Conservation (phyloP, 768 basidiomycete genomes). For the Collybia sordida region DNA sequence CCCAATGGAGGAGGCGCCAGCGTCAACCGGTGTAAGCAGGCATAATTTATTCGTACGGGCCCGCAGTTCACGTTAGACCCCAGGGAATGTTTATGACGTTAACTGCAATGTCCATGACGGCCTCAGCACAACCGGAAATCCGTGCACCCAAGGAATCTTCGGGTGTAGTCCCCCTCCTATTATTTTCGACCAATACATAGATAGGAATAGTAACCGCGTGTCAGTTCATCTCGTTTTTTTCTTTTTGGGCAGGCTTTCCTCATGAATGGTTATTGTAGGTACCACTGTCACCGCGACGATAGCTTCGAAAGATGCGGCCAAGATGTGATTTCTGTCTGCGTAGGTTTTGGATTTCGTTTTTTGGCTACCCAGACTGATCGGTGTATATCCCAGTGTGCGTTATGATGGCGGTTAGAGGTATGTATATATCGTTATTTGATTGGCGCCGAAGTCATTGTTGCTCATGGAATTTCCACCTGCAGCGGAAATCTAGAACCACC, state of each 20-base stretch:
- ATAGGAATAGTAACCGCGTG: slow-evolving; percentile 19
- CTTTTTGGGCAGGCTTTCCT: not conserved
- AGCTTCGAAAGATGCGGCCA: slow-evolving; percentile 23
- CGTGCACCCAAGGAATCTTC: slow-evolving; percentile 27
- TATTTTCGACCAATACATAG: slow-evolving; percentile 26
- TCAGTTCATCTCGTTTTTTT: slow-evolving; percentile 4
- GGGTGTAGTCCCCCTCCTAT: slow-evolving; percentile 27
- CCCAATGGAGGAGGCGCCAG: slow-evolving; percentile 13
- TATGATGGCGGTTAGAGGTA: no score
- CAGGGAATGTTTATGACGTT: slow-evolving; percentile 29
- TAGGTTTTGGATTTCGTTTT: slow-evolving; percentile 10
- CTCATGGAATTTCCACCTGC: no score
- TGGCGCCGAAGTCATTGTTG: no score
- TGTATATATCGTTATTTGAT: no score
- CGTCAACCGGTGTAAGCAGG: slow-evolving; percentile 18
- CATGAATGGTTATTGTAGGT: slow-evolving; percentile 15
- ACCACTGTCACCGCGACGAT: slow-evolving; percentile 24
- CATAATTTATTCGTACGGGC: not conserved
- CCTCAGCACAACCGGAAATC: slow-evolving; percentile 25
- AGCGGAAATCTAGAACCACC: no score
- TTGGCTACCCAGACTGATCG: no score
- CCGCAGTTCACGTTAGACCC: not conserved
- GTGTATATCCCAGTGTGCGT: no score
- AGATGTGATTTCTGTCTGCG: slow-evolving; percentile 27
- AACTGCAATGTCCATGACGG: slow-evolving; percentile 26